Percentiles rank a stretch among this genome's conserved stretches.
These are phyloP conservation scores for Calonectria pseudoreteaudii DNA, from an alignment of 2,329 filamentous ascomycete genomes.

Conservation along the genomic window DNA sequence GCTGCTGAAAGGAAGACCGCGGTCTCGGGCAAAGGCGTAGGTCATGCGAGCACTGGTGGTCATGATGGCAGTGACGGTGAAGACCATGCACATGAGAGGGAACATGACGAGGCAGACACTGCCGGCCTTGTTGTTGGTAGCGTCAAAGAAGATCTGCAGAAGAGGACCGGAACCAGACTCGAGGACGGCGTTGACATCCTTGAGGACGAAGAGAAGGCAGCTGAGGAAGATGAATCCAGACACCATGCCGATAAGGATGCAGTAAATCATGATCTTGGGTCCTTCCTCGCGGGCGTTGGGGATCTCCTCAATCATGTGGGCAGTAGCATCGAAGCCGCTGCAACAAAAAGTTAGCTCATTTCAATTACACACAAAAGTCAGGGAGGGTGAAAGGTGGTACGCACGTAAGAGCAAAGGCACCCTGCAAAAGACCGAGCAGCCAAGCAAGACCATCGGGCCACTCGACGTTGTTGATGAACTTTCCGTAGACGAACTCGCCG, in stretches of 20 bases:
- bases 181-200: constrained; percentile 69
- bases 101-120: constrained; percentile 75
- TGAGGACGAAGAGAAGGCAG: constrained; percentile 73
- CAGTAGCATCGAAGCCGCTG: constrained; percentile 47
- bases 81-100: constrained; percentile 73
- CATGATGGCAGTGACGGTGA: constrained; percentile 73
- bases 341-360: not conserved
- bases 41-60: constrained; percentile 75
- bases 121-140: constrained; percentile 71
- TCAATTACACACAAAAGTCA: not conserved
- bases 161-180: constrained; percentile 67
- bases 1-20: constrained; percentile 73
- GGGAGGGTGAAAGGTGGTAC: not conserved
- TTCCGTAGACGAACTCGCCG: constrained; percentile 73
- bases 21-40: constrained; percentile 74
- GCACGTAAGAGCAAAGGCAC: constrained; percentile 60
- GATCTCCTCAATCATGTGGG: constrained; percentile 69
- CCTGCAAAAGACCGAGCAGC: constrained; percentile 66
- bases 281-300: constrained; percentile 68
- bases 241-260: constrained; percentile 71
- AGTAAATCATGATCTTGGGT: constrained; percentile 75
- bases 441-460: constrained; percentile 77
- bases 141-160: constrained; percentile 73
- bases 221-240: constrained; percentile 72
- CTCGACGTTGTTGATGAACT: constrained; percentile 76